Evolutionary conservation across 2,329 filamentous ascomycete species (phyloP).

Genomic region (Fusarium sublunatum): DNA sequence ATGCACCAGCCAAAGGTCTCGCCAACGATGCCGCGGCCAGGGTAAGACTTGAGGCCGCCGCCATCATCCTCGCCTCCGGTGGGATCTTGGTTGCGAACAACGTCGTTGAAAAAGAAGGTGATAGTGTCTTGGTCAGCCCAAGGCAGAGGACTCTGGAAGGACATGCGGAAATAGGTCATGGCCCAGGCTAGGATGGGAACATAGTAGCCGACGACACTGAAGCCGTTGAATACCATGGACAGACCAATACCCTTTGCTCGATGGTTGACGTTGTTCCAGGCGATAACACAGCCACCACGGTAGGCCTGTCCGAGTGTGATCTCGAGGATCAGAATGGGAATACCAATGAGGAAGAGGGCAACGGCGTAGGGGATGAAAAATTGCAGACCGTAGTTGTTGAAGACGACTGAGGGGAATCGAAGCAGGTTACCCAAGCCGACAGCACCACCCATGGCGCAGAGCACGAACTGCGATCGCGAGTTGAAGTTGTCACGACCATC

Average conservation of each 20-base stretch:
- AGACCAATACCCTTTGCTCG: conserved; percentile 64
- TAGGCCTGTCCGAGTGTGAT: conserved; percentile 75
- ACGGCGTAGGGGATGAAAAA: conserved; percentile 67
- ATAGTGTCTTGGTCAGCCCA: conserved; percentile 52
- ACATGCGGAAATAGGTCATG: conserved; percentile 66
- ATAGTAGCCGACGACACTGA: conserved; percentile 64
- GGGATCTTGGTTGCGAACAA: conserved; percentile 49
- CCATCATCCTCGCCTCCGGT: neutral
- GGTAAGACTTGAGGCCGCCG: conserved; percentile 49
- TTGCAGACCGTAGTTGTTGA: conserved; percentile 67
- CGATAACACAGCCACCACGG: conserved; percentile 62
- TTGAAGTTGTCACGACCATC: conserved; percentile 46
- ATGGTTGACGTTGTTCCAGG: conserved; percentile 61
- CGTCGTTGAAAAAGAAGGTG: conserved; percentile 40
- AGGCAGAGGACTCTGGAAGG: conserved; percentile 63
- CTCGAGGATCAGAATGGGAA: conserved; percentile 64
- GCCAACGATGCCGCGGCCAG: conserved; percentile 57
- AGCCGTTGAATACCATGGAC: conserved; percentile 61
- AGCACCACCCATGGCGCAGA: conserved; percentile 58
- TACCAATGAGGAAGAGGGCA: conserved; percentile 57
- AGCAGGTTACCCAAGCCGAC: conserved; percentile 67
- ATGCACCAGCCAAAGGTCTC: conserved; percentile 65
- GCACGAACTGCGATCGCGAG: conserved; percentile 44
- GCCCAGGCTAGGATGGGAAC: conserved; percentile 66
- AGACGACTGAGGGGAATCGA: conserved; percentile 65